These are phyloP conservation scores for Wickerhamiella dianesei DNA, from an alignment of 805 yeast species.

Conservation along the genomic window DNA sequence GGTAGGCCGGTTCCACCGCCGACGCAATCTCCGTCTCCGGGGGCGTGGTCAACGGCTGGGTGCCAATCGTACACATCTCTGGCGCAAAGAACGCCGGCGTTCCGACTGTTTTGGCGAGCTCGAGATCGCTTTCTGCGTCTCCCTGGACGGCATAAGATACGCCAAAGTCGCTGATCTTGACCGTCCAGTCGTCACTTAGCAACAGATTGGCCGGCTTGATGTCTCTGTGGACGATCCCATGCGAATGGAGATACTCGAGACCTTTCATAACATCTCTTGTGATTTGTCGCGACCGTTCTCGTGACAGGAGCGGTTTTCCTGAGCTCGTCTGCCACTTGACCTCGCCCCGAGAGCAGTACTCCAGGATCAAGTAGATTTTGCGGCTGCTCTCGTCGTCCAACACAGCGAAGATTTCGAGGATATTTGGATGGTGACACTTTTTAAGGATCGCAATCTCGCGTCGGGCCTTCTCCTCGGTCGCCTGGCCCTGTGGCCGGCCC, in stretches of 20 bases:
- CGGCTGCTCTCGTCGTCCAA: constrained; percentile 72
- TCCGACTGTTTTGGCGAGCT: constrained; percentile 90
- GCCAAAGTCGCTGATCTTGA: constrained; percentile 94
- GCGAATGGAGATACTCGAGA: constrained; percentile 76
- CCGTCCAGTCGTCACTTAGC: constrained; percentile 52
- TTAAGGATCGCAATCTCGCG: constrained; percentile 89
- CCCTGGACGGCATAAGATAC: constrained; percentile 59
- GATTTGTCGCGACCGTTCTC: constrained; percentile 53
- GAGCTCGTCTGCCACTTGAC: constrained; percentile 55
- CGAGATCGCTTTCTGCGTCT: constrained; percentile 51
- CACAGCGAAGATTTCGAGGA: constrained; percentile 76
- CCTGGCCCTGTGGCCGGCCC: constrained; percentile 33
- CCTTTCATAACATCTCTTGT: constrained; percentile 79
- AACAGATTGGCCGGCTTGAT: constrained; percentile 88
- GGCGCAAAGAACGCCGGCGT: constrained; percentile 97
- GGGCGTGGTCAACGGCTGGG: constrained; percentile 4
- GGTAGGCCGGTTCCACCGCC: constrained; percentile 8
- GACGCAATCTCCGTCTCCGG: constrained; percentile 10
- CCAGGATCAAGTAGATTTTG: constrained; percentile 80
- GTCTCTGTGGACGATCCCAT: constrained; percentile 73
- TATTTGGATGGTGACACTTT: constrained; percentile 81
- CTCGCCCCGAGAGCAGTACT: constrained; percentile 83
- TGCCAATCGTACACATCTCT: constrained; percentile 46
- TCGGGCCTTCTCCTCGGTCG: constrained; percentile 59
- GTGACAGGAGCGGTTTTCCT: constrained; percentile 54